Conservation (phyloP, 768 basidiomycete species). For the Suillus tomentosus region DNA sequence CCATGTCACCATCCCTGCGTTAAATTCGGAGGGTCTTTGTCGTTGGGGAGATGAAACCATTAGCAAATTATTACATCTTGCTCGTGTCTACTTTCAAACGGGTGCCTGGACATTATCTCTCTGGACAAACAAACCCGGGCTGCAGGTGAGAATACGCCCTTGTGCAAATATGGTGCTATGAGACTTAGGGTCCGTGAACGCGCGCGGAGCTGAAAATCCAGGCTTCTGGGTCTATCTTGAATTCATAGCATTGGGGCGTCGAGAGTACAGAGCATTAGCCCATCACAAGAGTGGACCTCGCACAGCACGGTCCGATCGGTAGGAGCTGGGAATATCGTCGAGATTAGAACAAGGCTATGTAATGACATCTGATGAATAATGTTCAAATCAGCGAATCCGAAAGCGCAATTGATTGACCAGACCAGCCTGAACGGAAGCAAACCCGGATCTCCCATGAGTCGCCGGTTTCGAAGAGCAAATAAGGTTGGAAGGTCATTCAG, state of each 20-base stretch:
- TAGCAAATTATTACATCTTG: slow-evolving; percentile 5
- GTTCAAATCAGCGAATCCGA: slow-evolving; percentile 13
- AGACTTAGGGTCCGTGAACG: slow-evolving; percentile 4
- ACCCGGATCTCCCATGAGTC: slow-evolving; percentile 12
- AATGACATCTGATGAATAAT: slow-evolving; percentile 17
- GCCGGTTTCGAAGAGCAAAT: slow-evolving; percentile 24
- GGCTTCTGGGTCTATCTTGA: slow-evolving; percentile 2
- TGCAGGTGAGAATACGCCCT: background rate
- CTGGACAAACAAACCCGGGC: background rate
- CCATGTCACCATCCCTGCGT: background rate
- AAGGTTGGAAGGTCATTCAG: slow-evolving; percentile 18
- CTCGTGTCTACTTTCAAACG: background rate
- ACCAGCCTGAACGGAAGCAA: slow-evolving; percentile 10
- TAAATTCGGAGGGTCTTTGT: slow-evolving; percentile 5
- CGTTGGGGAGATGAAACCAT: slow-evolving; percentile 2
- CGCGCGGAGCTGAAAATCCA: slow-evolving; percentile 5
- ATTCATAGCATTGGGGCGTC: background rate
- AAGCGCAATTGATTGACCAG: slow-evolving; percentile 6
- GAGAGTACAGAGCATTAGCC: background rate
- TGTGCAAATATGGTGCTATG: slow-evolving; percentile 9
- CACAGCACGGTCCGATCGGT: slow-evolving; percentile 15
- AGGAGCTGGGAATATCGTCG: slow-evolving; percentile 21
- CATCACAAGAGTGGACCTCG: slow-evolving; percentile 8
- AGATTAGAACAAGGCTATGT: slow-evolving; percentile 35
- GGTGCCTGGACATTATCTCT: slow-evolving; percentile 8